Conservation (phyloP, 192 early-diverging fungal genomes). For the Backusella parvicylindrica region DNA sequence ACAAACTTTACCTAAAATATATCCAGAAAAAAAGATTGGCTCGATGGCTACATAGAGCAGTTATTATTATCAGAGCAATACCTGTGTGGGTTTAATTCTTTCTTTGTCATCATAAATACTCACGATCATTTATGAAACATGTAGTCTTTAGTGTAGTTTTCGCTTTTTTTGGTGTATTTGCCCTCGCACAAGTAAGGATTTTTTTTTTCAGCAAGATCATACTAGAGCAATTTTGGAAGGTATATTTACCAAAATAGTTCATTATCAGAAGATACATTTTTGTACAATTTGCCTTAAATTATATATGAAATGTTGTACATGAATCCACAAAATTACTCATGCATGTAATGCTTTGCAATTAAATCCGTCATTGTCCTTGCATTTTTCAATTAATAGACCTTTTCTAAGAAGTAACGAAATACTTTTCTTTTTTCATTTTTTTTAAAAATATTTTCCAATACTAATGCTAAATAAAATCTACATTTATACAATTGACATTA, state of each 20-base stretch:
- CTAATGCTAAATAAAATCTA: background rate
- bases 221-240: background rate
- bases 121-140: background rate
- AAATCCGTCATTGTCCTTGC: background rate
- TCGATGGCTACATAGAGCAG: background rate
- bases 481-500: background rate
- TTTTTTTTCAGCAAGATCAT: background rate
- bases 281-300: background rate
- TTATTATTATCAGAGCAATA: background rate
- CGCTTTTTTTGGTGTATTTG: background rate
- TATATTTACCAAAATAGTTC: background rate
- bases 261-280: background rate
- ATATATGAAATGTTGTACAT: background rate
- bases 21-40: background rate
- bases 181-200: background rate
- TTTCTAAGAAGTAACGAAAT: background rate
- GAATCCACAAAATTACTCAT: background rate
- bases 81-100: background rate
- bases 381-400: background rate
- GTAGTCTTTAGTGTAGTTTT: background rate
- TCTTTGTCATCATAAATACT: constrained; percentile 3
- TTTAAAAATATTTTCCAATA: background rate
- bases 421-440: background rate
- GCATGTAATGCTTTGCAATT: background rate
- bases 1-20: background rate